Percentiles rank a stretch among this genome's conserved stretches.
phyloP scores from a whole-genome alignment of 1,139 yeast species.

The Meyerozyma sp. region DNA sequence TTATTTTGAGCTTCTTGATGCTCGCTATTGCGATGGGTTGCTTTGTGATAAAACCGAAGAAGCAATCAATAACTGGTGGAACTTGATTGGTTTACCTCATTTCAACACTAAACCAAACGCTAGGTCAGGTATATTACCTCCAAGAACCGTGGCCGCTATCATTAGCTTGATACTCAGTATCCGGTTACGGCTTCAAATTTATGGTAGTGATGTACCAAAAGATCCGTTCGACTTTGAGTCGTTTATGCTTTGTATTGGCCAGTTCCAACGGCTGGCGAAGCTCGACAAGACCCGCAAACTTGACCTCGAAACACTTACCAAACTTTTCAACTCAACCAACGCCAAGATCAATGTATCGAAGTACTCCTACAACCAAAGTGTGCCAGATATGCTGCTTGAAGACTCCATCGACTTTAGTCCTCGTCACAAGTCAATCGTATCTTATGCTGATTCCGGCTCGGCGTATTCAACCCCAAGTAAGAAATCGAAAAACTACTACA shows the following conservation, averaged over 20 bases:
- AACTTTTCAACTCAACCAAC: slow-evolving; percentile 55
- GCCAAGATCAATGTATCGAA: slow-evolving; percentile 22
- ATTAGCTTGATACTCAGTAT: slow-evolving; percentile 52
- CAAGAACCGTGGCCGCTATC: slow-evolving; percentile 58
- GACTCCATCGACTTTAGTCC: slow-evolving; percentile 2
- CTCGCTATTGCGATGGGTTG: slow-evolving; percentile 75
- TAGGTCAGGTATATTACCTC: slow-evolving; percentile 52
- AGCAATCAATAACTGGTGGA: slow-evolving; percentile 83
- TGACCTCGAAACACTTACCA: slow-evolving; percentile 59
- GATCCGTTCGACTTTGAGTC: slow-evolving; percentile 79
- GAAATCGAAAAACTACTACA: slow-evolving; percentile 27
- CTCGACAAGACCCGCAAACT: slow-evolving; percentile 53
- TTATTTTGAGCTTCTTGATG: slow-evolving; percentile 70
- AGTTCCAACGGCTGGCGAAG: slow-evolving; percentile 68
- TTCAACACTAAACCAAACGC: slow-evolving; percentile 42
- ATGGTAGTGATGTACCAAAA: slow-evolving; percentile 77
- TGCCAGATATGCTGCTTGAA: not conserved
- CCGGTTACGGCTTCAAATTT: slow-evolving; percentile 55
- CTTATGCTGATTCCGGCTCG: not conserved
- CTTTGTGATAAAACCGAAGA: slow-evolving; percentile 71
- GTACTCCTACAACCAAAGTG: not conserved
- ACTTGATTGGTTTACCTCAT: slow-evolving; percentile 59
- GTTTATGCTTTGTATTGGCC: slow-evolving; percentile 55
- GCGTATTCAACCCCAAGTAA: slow-evolving; percentile 20
- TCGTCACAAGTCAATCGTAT: not conserved